Percentiles rank a stretch among this genome's conserved stretches.
phyloP scores from a whole-genome alignment of 2,329 filamentous ascomycete genomes.

The Colletotrichum sojae region DNA sequence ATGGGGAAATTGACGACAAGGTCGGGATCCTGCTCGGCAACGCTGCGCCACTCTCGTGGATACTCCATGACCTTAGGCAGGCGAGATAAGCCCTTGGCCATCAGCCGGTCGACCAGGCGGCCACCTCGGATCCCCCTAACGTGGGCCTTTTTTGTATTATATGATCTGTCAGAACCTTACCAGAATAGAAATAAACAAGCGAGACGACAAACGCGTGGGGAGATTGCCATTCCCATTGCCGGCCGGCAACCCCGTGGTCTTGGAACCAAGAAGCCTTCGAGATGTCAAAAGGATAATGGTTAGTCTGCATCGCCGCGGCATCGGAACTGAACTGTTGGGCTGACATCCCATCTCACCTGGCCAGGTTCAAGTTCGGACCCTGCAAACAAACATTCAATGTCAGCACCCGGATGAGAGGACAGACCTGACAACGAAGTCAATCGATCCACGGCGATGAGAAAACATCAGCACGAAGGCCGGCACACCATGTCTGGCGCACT shows the following conservation, averaged over 20 bases:
- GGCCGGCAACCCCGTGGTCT: no score
- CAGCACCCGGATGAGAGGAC: conserved; percentile 25
- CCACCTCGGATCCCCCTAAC: not conserved
- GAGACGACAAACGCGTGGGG: not conserved
- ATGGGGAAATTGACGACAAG: not conserved
- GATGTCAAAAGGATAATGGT: not conserved
- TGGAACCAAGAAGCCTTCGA: not conserved
- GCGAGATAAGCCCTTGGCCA: conserved; percentile 4
- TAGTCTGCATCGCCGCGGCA: conserved; percentile 10
- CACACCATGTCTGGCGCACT: conserved; percentile 2
- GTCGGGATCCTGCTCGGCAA: not conserved
- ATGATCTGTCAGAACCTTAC: not conserved
- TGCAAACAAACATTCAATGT: conserved; percentile 11
- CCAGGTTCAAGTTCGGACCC: not conserved
- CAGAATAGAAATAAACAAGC: conserved; percentile 7
- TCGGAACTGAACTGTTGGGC: not conserved
- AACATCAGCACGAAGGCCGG: not conserved
- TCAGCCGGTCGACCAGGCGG: not conserved
- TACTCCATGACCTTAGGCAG: conserved; percentile 9
- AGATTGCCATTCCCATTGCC: not conserved
- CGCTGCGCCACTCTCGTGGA: conserved; percentile 21
- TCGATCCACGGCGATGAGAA: not conserved
- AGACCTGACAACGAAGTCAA: not conserved
- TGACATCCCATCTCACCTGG: conserved; percentile 9
- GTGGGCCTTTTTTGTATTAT: not conserved